Conservation (phyloP, 805 yeast genomes). For the Saccharomycopsis babjevae region DNA sequence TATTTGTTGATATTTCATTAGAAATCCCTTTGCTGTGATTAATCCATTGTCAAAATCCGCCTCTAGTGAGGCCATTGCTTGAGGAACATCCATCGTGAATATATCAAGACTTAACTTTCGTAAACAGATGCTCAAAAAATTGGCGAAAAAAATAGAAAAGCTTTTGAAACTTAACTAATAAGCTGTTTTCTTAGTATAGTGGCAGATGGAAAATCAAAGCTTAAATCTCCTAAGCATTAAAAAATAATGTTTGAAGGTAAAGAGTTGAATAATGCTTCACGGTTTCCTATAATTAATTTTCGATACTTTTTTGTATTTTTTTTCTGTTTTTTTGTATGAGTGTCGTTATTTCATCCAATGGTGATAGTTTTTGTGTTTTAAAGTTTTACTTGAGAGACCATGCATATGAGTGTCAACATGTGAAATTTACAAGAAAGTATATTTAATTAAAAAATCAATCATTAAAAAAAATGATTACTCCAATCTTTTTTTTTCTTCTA, state of each 20-base stretch:
- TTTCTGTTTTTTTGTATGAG: neutral
- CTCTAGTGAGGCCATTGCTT: conserved; percentile 9
- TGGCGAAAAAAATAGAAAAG: neutral
- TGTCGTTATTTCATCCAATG: neutral
- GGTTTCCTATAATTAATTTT: no score
- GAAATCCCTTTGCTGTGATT: conserved; percentile 63
- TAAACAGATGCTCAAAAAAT: neutral
- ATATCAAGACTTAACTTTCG: neutral
- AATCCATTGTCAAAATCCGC: conserved; percentile 57
- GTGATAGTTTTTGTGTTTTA: neutral
- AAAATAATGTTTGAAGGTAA: no score
- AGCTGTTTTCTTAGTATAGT: no score
- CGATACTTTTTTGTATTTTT: no score
- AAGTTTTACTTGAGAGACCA: neutral
- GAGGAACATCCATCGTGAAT: neutral
- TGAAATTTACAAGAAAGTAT: neutral
- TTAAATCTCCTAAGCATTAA: no score
- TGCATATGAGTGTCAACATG: neutral
- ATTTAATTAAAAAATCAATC: neutral
- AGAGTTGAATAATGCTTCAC: no score
- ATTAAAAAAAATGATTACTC: neutral
- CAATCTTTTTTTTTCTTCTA: neutral
- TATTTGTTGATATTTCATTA: conserved; percentile 32
- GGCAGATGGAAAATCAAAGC: no score
- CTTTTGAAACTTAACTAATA: neutral